These are phyloP conservation scores for Heritiera littoralis DNA, from an alignment of 345 rosid species.

Conservation along the genomic window DNA sequence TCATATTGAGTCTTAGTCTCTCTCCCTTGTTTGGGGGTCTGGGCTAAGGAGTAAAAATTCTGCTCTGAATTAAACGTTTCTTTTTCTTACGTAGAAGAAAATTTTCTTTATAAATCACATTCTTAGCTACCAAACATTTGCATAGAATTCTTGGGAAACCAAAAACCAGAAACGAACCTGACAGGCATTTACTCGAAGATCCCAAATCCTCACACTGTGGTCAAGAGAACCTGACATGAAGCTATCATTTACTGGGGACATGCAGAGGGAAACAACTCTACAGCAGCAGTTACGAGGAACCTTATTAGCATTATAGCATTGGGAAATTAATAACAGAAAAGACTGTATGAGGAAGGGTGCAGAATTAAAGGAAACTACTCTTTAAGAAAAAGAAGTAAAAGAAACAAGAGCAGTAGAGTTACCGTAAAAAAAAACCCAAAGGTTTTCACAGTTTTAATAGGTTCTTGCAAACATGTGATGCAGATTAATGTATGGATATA, in stretches of 20 bases:
- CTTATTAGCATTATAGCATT: constrained; percentile 14
- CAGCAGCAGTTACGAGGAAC: constrained; percentile 25
- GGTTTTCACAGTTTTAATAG: background rate
- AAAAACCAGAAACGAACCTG: constrained; percentile 56
- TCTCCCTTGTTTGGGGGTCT: background rate
- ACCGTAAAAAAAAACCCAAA: background rate
- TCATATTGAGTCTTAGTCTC: background rate
- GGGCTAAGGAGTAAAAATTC: background rate
- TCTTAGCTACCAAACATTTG: background rate
- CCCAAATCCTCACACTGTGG: constrained; percentile 93
- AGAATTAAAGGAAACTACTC: background rate
- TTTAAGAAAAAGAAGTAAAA: background rate
- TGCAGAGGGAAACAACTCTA: constrained; percentile 94
- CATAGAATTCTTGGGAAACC: constrained; percentile 13
- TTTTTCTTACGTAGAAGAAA: background rate
- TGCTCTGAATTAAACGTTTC: background rate
- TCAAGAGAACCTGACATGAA: constrained; percentile 99
- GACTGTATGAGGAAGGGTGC: background rate
- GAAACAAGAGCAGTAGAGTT: background rate
- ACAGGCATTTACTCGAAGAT: constrained; percentile 99
- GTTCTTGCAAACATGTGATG: background rate
- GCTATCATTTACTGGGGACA: constrained; percentile 96
- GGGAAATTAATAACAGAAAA: background rate
- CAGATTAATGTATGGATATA: background rate
- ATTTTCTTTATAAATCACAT: background rate